Percentiles rank a stretch among this genome's conserved stretches.
These are phyloP conservation scores for Neonectria coccinea DNA, from an alignment of 2,329 filamentous ascomycete species.

Conservation along the genomic window DNA sequence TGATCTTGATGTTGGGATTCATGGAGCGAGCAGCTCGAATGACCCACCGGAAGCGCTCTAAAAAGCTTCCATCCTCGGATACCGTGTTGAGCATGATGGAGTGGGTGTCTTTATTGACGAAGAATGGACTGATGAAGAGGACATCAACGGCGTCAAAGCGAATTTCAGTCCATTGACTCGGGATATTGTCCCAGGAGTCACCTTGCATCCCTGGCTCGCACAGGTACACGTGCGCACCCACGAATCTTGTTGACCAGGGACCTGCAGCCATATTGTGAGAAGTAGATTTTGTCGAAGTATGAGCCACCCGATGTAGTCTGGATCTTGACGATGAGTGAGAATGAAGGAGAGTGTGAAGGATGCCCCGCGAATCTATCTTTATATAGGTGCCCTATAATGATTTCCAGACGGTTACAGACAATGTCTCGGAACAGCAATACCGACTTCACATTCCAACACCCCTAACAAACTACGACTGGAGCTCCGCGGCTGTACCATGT, in stretches of 20 bases:
- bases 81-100: constrained; percentile 4
- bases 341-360: not conserved
- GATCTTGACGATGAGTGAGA: not conserved
- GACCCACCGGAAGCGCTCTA: constrained; percentile 13
- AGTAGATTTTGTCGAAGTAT: too few relatives aligned
- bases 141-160: constrained; percentile 21
- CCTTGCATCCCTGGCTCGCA: not conserved
- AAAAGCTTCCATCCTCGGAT: not conserved
- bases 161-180: constrained; percentile 5
- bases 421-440: too few relatives aligned
- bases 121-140: constrained; percentile 21
- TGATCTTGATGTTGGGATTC: constrained; percentile 19
- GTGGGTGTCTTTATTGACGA: not conserved
- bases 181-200: constrained; percentile 15
- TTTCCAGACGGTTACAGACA: too few relatives aligned
- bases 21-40: constrained; percentile 19
- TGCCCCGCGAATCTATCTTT: too few relatives aligned
- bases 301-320: too few relatives aligned
- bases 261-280: too few relatives aligned
- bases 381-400: not conserved
- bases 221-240: constrained; percentile 10
- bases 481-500: too few relatives aligned
- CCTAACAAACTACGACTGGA: too few relatives aligned
- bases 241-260: not conserved
- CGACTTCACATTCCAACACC: too few relatives aligned